Conservation (phyloP, 2,329 filamentous ascomycete species). For the Tricladium varicosporioides region DNA sequence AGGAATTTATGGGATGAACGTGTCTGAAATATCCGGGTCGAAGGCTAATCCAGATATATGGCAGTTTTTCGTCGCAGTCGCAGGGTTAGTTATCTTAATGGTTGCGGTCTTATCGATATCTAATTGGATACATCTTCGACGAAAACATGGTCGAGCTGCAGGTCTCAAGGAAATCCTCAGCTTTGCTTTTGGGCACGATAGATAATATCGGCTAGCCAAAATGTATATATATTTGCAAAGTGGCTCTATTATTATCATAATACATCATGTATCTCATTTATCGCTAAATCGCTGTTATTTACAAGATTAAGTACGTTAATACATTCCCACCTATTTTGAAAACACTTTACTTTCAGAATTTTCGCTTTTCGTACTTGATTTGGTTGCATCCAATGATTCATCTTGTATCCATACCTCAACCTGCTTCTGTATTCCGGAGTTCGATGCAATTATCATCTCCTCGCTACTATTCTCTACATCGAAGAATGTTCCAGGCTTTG, state of each 20-base stretch:
- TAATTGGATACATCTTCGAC: slow-evolving; percentile 18
- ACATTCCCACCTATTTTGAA: neutral
- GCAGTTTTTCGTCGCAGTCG: slow-evolving; percentile 31
- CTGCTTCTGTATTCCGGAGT: neutral
- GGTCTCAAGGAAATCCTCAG: slow-evolving; percentile 21
- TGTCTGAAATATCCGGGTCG: slow-evolving; percentile 25
- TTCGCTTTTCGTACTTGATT: neutral
- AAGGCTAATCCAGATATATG: slow-evolving; percentile 28
- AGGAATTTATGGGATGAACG: slow-evolving; percentile 33
- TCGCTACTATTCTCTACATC: slow-evolving; percentile 1
- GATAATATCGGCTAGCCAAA: neutral
- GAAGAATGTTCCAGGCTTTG: neutral
- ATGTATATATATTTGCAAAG: neutral
- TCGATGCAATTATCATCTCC: neutral
- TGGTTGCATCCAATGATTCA: neutral
- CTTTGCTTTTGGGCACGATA: slow-evolving; percentile 20
- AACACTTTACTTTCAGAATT: neutral
- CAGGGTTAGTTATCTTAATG: slow-evolving; percentile 20
- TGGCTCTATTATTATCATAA: neutral
- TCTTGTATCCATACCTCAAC: neutral
- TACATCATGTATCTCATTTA: neutral
- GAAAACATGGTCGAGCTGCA: slow-evolving; percentile 13
- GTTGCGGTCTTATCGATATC: slow-evolving; percentile 13
- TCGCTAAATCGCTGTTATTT: neutral
- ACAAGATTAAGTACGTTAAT: neutral